A percentile compares a stretch with the other conserved stretches of the same genome.
Conservation (phyloP, 345 rosid genomes). For the Aethionema arabicum region DNA sequence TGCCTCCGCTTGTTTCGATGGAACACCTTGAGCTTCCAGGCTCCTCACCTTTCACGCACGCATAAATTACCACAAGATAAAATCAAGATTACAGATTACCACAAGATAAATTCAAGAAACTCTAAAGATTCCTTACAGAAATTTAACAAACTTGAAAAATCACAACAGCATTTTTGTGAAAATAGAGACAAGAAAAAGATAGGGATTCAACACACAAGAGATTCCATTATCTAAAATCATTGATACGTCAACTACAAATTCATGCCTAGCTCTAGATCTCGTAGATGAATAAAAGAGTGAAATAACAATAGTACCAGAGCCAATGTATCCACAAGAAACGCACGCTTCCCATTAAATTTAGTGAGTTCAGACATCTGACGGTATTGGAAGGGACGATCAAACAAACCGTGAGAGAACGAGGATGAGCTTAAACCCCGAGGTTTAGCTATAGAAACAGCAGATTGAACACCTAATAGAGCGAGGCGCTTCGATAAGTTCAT, state of each 20-base stretch:
- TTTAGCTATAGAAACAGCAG: slow-evolving; percentile 32
- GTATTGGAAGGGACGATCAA: slow-evolving; percentile 27
- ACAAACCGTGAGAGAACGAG: not conserved
- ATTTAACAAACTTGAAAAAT: not conserved
- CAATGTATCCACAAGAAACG: slow-evolving; percentile 91
- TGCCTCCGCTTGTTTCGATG: slow-evolving; percentile 92
- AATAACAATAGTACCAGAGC: slow-evolving; percentile 54
- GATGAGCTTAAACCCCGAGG: slow-evolving; percentile 32
- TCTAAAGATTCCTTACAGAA: not conserved
- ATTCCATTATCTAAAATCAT: not conserved
- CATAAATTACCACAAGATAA: not conserved
- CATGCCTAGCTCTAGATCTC: slow-evolving; percentile 13
- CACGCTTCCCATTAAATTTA: slow-evolving; percentile 64
- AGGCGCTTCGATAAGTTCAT: slow-evolving; percentile 56
- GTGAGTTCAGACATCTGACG: slow-evolving; percentile 63
- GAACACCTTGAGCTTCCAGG: slow-evolving; percentile 84
- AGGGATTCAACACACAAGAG: too few species aligned
- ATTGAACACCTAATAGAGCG: slow-evolving; percentile 42
- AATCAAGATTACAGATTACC: not conserved
- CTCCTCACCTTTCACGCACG: slow-evolving; percentile 61
- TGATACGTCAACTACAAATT: not conserved
- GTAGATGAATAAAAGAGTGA: not conserved
- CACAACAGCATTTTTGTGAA: too few species aligned
- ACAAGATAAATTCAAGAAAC: not conserved
- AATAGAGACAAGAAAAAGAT: too few species aligned